Conservation (phyloP, 169 alveolate species). For the Neospora caninum region DNA sequence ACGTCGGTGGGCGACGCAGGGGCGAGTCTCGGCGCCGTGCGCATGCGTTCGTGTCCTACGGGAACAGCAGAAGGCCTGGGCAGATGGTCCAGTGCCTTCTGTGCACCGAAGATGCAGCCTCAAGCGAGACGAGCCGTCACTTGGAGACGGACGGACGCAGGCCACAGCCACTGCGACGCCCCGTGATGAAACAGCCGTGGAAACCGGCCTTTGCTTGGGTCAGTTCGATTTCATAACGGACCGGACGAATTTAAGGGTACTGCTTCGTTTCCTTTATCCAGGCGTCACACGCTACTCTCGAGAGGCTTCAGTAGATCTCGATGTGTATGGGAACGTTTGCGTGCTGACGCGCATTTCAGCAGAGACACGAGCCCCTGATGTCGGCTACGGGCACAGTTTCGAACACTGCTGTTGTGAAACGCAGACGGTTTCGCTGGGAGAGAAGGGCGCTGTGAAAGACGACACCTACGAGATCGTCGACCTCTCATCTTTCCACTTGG, state of each 20-base stretch:
- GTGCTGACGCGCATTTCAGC: neutral
- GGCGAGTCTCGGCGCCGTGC: neutral
- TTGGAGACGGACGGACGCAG: neutral
- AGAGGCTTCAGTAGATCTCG: neutral
- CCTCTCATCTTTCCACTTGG: slow-evolving; percentile 10
- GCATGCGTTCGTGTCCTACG: neutral
- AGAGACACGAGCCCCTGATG: slow-evolving; percentile 7
- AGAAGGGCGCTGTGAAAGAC: neutral
- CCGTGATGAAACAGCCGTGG: neutral
- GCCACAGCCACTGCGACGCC: neutral
- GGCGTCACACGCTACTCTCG: neutral
- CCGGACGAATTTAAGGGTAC: neutral
- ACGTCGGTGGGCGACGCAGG: neutral
- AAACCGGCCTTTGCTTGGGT: neutral
- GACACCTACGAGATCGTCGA: neutral
- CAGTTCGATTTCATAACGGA: slow-evolving; percentile 11
- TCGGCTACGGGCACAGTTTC: slow-evolving; percentile 24
- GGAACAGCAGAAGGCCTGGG: neutral
- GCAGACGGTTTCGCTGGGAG: neutral
- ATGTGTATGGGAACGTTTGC: slow-evolving; percentile 1
- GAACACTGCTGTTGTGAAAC: slow-evolving; percentile 4
- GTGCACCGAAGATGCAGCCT: neutral
- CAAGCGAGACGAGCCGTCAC: neutral
- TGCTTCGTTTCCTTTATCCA: slow-evolving; percentile 5
- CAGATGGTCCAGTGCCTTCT: neutral